Evolutionary conservation across 2,329 filamentous ascomycete genomes (phyloP).

Genomic region (Capronia epimyces): DNA sequence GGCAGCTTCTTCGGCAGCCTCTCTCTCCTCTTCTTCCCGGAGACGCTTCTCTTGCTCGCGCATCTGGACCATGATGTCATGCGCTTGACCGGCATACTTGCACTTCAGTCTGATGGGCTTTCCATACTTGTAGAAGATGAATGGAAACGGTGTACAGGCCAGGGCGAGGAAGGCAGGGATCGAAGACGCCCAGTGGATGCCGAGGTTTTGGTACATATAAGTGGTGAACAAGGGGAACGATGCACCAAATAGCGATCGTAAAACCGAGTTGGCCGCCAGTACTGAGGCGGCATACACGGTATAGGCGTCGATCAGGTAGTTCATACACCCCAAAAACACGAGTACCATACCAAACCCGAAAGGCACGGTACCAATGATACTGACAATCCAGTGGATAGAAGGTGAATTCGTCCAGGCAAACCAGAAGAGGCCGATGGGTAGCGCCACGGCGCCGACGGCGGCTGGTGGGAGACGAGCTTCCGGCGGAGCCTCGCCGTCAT

Average conservation of each 20-base stretch:
- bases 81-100: constrained; percentile 38
- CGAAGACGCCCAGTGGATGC: constrained; percentile 46
- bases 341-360: constrained; percentile 43
- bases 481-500: constrained; percentile 56
- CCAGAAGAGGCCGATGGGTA: constrained; percentile 54
- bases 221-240: constrained; percentile 46
- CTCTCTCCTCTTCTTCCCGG: constrained; percentile 1
- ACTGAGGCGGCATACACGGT: constrained; percentile 42
- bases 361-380: constrained; percentile 35
- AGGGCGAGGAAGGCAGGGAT: constrained; percentile 45
- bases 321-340: constrained; percentile 39
- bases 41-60: constrained; percentile 3
- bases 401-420: constrained; percentile 55
- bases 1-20: neutral
- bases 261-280: constrained; percentile 42
- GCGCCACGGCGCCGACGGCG: constrained; percentile 39
- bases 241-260: constrained; percentile 45
- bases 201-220: constrained; percentile 42
- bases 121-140: constrained; percentile 43
- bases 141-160: constrained; percentile 42
- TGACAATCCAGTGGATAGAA: constrained; percentile 38
- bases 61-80: constrained; percentile 30
- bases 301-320: constrained; percentile 42
- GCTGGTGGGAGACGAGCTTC: constrained; percentile 52
- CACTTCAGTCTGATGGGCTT: constrained; percentile 38